Conservation (phyloP, 2,329 filamentous ascomycete genomes). For the Magnaporthiopsis rhizophila region DNA sequence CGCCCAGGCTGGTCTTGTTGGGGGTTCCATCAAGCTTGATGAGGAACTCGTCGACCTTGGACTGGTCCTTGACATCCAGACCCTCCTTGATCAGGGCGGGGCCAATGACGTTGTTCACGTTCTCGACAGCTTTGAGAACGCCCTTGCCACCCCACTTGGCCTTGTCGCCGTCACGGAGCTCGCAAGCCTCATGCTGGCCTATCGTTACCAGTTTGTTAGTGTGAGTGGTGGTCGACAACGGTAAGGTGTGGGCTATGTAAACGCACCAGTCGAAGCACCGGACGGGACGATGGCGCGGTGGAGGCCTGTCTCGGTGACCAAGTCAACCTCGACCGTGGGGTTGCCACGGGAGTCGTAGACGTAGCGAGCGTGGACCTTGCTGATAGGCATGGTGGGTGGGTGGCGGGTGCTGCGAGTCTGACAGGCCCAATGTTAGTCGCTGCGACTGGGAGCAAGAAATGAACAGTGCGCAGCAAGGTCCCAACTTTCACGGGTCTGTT, state of each 20-base stretch:
- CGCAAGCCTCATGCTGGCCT: slow-evolving; percentile 86
- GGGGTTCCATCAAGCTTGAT: slow-evolving; percentile 75
- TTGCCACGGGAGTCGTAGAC: slow-evolving; percentile 99
- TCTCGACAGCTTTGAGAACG: slow-evolving; percentile 76
- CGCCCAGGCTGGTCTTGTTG: slow-evolving; percentile 83
- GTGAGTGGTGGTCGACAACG: neutral
- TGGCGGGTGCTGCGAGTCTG: neutral
- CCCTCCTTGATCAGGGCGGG: slow-evolving; percentile 76
- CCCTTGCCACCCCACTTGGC: slow-evolving; percentile 80
- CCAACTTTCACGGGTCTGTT: neutral
- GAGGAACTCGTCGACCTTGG: slow-evolving; percentile 75
- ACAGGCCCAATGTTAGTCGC: neutral
- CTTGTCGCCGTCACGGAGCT: slow-evolving; percentile 88
- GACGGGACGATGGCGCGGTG: slow-evolving; percentile 97
- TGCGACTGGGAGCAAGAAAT: neutral
- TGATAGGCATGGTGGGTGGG: slow-evolving; percentile 62
- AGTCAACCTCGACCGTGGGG: slow-evolving; percentile 97
- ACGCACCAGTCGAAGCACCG: slow-evolving; percentile 83
- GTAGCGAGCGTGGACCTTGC: slow-evolving; percentile 84
- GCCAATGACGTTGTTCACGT: slow-evolving; percentile 75
- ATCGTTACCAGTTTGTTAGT: slow-evolving; percentile 16
- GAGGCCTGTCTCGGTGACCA: slow-evolving; percentile 91
- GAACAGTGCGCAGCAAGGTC: neutral
- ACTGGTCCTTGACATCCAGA: slow-evolving; percentile 81
- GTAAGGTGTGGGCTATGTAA: neutral